Evolutionary conservation across 805 yeast species (phyloP), one percentile per base, ranked within the genome.

Genomic region (Pichia phayaonensis): DNA sequence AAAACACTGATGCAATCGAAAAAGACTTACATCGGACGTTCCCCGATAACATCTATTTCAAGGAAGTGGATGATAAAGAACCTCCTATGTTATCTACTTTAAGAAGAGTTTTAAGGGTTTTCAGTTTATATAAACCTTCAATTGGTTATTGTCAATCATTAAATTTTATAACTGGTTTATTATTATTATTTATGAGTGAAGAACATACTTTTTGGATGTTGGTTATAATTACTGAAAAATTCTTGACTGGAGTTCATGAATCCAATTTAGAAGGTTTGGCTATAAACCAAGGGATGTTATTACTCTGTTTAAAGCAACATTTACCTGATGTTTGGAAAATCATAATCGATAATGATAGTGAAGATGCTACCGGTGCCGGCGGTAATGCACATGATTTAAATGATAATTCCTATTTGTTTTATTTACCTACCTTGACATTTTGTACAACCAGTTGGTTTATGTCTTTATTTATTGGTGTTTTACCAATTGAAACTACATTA

Each of bases 201-300:
- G 99, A 92, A 60, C 98, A 92, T 60, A 81, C 96, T 0, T 92
- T 94, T 63, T 92, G 99, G 98, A 85, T 94, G 95, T 74, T 92
- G 59, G 96, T 88, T 2, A 86, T 90, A 26, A 80, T 92, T 48
- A 89, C 97, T 0, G 90, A 90, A 52, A 71, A 82, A 48, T 88
- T 84, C 54, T 72, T 92, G 23, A 96, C 97, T 0, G 95, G 96
- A 8, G 88, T 92, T 23, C 99, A 92, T 67, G 92, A 90, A 52
- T 77, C 87, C 34, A 84, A 84, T 59, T 69, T 92, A 22, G 98
- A 94, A 70, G 98, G 98, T 44, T 97, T 94, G 21, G 90, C 88
- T 61, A 78, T 94, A 18, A 96, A 90, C 62, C 99, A 92, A 65
- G 98, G 97, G 13, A 96, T 94, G 1, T 68, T 92, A 44, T 84